phyloP scores from a whole-genome alignment of 495 filamentous ascomycete species.

The Penicillium canescens region DNA sequence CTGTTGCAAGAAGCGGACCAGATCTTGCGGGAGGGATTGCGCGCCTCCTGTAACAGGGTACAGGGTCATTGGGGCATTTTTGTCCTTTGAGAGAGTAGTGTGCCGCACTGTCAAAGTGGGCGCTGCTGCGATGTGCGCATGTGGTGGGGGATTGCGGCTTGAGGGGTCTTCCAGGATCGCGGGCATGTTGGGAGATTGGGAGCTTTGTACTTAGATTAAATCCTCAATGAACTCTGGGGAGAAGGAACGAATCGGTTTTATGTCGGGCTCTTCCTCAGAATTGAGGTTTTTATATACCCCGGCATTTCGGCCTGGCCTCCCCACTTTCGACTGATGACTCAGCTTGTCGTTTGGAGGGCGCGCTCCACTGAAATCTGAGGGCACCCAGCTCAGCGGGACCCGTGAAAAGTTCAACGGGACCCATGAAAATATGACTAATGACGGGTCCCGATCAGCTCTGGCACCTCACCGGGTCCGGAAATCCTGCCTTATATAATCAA shows the following conservation, averaged over 20 bases:
- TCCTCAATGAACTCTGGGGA: not conserved
- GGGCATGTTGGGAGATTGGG: constrained; percentile 33
- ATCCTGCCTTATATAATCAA: no score
- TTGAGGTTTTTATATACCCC: constrained; percentile 1
- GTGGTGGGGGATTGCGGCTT: constrained; percentile 51
- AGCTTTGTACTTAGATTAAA: not conserved
- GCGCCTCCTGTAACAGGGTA: constrained; percentile 71
- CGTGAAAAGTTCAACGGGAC: no score
- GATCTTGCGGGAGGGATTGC: constrained; percentile 48
- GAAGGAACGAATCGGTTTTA: not conserved
- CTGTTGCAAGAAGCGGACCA: constrained; percentile 68
- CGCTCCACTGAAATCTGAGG: constrained; percentile 10
- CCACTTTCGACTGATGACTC: constrained; percentile 9
- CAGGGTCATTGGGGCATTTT: constrained; percentile 77
- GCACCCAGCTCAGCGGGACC: no score
- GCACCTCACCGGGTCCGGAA: no score
- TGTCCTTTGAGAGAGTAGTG: constrained; percentile 73
- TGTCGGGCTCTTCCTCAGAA: not conserved
- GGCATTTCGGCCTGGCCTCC: not conserved
- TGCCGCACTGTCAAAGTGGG: constrained; percentile 66
- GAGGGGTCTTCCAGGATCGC: constrained; percentile 79
- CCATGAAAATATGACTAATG: no score
- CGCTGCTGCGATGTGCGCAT: constrained; percentile 53
- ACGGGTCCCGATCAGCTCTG: no score
- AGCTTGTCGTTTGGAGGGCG: constrained; percentile 25